phyloP scores from a whole-genome alignment of 2,329 filamentous ascomycete species.

The Penicillium rolfsii region DNA sequence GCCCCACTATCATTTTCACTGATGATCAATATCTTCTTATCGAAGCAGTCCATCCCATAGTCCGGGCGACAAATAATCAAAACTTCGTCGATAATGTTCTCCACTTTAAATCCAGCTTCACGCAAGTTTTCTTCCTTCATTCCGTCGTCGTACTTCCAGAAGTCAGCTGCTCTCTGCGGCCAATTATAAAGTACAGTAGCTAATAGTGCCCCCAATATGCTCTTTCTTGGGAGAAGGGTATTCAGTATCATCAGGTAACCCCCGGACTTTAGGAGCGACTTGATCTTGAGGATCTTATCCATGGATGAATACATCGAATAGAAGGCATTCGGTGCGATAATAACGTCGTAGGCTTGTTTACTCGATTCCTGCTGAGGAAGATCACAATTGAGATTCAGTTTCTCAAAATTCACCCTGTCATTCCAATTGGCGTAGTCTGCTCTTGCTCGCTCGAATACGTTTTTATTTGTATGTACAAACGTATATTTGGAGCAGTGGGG shows the following conservation, averaged over 20 bases:
- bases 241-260: slow-evolving; percentile 26
- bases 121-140: slow-evolving; percentile 4
- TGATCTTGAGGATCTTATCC: slow-evolving; percentile 19
- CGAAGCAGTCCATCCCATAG: neutral
- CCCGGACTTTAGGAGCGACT: slow-evolving; percentile 19
- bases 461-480: slow-evolving; percentile 10
- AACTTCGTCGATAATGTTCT: neutral
- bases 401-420: neutral
- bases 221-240: slow-evolving; percentile 6
- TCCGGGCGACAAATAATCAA: slow-evolving; percentile 2
- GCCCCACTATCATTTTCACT: slow-evolving; percentile 2
- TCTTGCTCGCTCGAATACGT: neutral
- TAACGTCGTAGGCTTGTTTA: slow-evolving; percentile 20
- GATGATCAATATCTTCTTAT: slow-evolving; percentile 19
- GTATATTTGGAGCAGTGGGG: slow-evolving; percentile 24
- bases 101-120: slow-evolving; percentile 5
- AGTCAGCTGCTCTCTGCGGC: neutral
- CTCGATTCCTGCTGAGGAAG: neutral
- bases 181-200: slow-evolving; percentile 15
- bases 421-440: neutral
- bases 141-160: neutral
- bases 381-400: neutral
- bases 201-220: slow-evolving; percentile 15
- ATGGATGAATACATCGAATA: slow-evolving; percentile 11
- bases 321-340: slow-evolving; percentile 25